phyloP scores from a whole-genome alignment of 371 early-diverging fungal genomes.

The Mucor lusitanicus region DNA sequence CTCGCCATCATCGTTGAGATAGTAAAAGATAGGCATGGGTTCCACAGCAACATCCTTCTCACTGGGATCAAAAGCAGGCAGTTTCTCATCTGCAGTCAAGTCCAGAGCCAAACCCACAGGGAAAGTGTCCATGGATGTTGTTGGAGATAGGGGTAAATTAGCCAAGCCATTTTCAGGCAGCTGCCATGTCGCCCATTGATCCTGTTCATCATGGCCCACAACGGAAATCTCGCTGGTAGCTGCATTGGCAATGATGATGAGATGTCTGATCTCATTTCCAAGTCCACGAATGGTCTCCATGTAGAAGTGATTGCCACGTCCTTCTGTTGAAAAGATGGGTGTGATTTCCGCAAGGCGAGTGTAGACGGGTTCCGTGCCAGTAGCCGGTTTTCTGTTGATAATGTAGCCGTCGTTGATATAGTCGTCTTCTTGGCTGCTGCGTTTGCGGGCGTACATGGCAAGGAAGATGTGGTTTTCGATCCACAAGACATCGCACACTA shows the following conservation, averaged over 20 bases:
- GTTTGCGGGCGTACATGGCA: conserved; percentile 30
- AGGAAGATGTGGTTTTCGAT: conserved; percentile 44
- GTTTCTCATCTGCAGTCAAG: conserved; percentile 33
- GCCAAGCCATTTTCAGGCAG: conserved; percentile 34
- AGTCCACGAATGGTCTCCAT: conserved; percentile 43
- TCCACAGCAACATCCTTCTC: conserved; percentile 29
- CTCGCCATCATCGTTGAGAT: conserved; percentile 46
- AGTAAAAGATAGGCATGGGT: conserved; percentile 44
- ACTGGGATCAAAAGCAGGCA: conserved; percentile 43
- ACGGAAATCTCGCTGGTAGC: conserved; percentile 43
- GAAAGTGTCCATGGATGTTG: conserved; percentile 37
- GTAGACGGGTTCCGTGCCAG: conserved; percentile 19
- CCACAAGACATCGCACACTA: conserved; percentile 50
- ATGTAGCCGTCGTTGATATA: conserved; percentile 35
- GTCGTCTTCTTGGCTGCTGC: conserved; percentile 19
- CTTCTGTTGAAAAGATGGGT: conserved; percentile 37
- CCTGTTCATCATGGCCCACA: conserved; percentile 38
- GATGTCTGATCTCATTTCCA: conserved; percentile 34
- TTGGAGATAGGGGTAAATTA: conserved; percentile 40
- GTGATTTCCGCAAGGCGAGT: conserved; percentile 41
- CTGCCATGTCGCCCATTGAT: conserved; percentile 46
- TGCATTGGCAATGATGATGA: conserved; percentile 40
- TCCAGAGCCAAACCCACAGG: conserved; percentile 50
- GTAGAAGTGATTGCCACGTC: conserved; percentile 38
- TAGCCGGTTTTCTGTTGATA: conserved; percentile 32